Evolutionary conservation across 179 eudicot species (phyloP).

Genomic region (Patellifolia procumbens): DNA sequence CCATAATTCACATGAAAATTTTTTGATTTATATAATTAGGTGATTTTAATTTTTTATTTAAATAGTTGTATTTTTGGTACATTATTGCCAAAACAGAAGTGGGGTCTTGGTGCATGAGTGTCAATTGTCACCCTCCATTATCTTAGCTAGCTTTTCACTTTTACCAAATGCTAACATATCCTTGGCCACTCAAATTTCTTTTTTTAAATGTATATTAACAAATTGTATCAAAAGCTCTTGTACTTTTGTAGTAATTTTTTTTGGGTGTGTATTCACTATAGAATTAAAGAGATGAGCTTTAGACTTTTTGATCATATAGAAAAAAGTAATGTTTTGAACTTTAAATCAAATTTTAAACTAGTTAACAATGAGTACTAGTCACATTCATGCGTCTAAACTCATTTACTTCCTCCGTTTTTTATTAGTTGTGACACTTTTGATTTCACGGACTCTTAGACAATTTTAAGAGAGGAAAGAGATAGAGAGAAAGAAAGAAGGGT

Average conservation of each 20-base stretch:
- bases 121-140: constrained; percentile 3
- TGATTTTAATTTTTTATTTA: too few relatives aligned
- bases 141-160: not conserved
- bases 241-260: constrained; percentile 11
- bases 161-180: constrained; percentile 13
- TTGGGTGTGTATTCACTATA: not conserved
- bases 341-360: constrained; percentile 3
- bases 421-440: too few relatives aligned
- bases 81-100: constrained; percentile 10
- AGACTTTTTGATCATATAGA: too few relatives aligned
- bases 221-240: constrained; percentile 5
- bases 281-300: too few relatives aligned
- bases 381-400: not conserved
- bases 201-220: not conserved
- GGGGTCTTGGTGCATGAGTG: constrained; percentile 21
- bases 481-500: too few relatives aligned
- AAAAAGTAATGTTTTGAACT: not conserved
- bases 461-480: too few relatives aligned
- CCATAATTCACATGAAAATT: too few relatives aligned
- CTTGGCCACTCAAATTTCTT: constrained; percentile 11
- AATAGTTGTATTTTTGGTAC: not conserved
- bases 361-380: not conserved
- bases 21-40: too few relatives aligned
- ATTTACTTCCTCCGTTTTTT: too few relatives aligned
- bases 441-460: too few relatives aligned